Evolutionary conservation across 768 basidiomycete species (phyloP), one percentile per base, ranked within the genome.

Genomic region (Serendipita sp.): DNA sequence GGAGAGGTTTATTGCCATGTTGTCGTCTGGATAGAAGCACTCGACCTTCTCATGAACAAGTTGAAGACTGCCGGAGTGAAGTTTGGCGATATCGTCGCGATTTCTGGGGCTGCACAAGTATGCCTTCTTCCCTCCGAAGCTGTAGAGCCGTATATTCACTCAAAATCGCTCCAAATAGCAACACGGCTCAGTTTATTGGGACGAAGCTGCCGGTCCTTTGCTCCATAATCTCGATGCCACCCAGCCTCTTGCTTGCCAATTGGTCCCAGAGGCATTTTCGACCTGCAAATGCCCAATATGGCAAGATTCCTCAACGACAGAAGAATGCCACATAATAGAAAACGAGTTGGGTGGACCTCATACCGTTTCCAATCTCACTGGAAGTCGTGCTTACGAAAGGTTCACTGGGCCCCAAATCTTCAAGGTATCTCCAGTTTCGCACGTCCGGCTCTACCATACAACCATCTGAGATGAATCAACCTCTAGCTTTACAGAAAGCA

Each of bases 181-280:
- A 86, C 90, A 91, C 70, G 88, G 88, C 22, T 88, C 87, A 3
- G 86, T 91, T 2, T 90, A 85, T 69, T 91, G 89, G 90, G 84
- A 85, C 0, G 66, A 71, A 13, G 72, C 74, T 11, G 84, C 83
- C 0, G 78, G 80, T 61, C 42, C 64, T 3, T 69, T 80, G 5
- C 76, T 93, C 4, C 73, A 79, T 2, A 73, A 73, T 1, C 76
- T 90, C 62, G 24, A 65, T 17, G 20, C 31, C 1, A 33, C 64
- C 13, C 30, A 60, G 17, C 60, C 71, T 3, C 65, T 75, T 17
- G 56, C 63, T 11, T 22, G 64, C 0, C 74, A 75, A 53, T 64
- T 75, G 28, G 14, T 72, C 75, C 20, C 81, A 0, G 70, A 68
- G 5, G 88, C 88, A 2, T 90, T 92, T 71, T 82, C 88, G 3